phyloP scores from a whole-genome alignment of 176 grass and related monocot species.

The Avena insularis region DNA sequence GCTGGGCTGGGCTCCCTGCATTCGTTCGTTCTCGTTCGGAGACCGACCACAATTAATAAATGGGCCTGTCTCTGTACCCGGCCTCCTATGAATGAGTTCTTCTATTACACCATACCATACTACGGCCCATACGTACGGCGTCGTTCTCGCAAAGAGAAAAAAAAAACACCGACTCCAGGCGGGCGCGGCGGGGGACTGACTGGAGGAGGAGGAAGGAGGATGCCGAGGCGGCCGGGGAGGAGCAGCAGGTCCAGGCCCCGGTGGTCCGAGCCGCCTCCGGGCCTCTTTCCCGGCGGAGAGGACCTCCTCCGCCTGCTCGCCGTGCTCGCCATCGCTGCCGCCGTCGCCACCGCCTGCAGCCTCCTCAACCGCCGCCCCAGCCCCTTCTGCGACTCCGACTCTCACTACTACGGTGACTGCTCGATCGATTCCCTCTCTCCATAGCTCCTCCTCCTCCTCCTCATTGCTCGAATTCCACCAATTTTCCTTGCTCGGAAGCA shows the following conservation, averaged over 20 bases:
- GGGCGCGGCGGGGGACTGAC: background rate
- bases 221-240: background rate
- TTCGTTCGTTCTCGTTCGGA: too few relatives aligned
- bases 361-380: slow-evolving; percentile 60
- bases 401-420: slow-evolving; percentile 43
- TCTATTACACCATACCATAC: too few relatives aligned
- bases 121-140: too few relatives aligned
- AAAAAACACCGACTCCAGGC: background rate
- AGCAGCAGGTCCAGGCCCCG: slow-evolving; percentile 2
- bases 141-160: background rate
- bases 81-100: too few relatives aligned
- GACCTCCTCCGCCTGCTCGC: slow-evolving; percentile 69
- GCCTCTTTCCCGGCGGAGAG: slow-evolving; percentile 62
- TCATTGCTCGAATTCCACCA: background rate
- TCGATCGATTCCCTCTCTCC: background rate
- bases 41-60: too few relatives aligned
- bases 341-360: slow-evolving; percentile 59
- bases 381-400: slow-evolving; percentile 75
- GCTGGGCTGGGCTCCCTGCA: too few relatives aligned
- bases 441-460: background rate
- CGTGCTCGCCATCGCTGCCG: slow-evolving; percentile 76
- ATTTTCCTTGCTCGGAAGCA: background rate
- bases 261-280: slow-evolving; percentile 58
- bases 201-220: background rate
- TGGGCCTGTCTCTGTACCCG: background rate